These are phyloP conservation scores for Castanopsis chinensis DNA, from an alignment of 306 rosid species.

Conservation along the genomic window DNA sequence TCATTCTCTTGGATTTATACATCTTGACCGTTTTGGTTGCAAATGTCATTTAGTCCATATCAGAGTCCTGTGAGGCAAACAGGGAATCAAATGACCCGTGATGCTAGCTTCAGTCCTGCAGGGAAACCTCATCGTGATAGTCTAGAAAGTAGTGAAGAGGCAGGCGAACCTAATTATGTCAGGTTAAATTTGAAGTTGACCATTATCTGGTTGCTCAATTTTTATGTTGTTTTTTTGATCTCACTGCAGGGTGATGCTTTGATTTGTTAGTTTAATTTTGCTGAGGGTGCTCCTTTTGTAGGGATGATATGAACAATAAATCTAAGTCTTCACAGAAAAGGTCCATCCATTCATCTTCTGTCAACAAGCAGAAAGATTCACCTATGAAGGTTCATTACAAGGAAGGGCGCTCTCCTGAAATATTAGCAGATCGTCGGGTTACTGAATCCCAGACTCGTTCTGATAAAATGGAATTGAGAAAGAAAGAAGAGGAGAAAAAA, in stretches of 20 bases:
- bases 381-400: conserved; percentile 33
- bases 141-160: conserved; percentile 43
- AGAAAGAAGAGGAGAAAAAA: conserved; percentile 42
- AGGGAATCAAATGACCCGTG: conserved; percentile 36
- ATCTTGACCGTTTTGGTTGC: conserved; percentile 12
- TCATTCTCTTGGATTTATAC: conserved; percentile 7
- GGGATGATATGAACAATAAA: conserved; percentile 45
- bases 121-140: conserved; percentile 43
- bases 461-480: conserved; percentile 37
- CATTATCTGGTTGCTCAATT: conserved; percentile 7
- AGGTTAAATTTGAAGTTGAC: conserved; percentile 31
- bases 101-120: conserved; percentile 51
- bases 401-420: conserved; percentile 51
- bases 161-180: conserved; percentile 42
- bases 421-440: conserved; percentile 24
- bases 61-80: conserved; percentile 42
- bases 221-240: neutral
- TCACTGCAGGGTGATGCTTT: neutral
- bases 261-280: conserved; percentile 13
- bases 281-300: conserved; percentile 19
- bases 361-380: conserved; percentile 41
- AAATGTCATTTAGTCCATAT: conserved; percentile 39
- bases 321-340: conserved; percentile 40
- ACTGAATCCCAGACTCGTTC: conserved; percentile 26
- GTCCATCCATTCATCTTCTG: conserved; percentile 38